A percentile compares a stretch with the other conserved stretches of the same genome.
These are phyloP conservation scores for Crithidia expoeki DNA, from an alignment of 208 protist genomes.

Conservation along the genomic window DNA sequence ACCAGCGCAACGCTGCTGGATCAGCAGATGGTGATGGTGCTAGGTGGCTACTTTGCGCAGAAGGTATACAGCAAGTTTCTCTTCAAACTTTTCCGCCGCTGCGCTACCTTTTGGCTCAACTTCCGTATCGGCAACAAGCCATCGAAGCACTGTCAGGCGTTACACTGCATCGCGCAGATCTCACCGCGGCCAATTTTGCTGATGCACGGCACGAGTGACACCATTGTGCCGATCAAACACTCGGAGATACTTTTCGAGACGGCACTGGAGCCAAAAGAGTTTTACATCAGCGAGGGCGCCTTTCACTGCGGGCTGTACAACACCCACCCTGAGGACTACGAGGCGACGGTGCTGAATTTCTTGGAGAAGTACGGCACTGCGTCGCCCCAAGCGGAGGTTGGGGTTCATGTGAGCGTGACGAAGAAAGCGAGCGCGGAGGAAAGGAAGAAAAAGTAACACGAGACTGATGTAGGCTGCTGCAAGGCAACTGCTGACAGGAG, in stretches of 20 bases:
- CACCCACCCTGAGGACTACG: conserved; percentile 80
- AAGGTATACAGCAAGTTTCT: conserved; percentile 56
- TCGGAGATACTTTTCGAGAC: conserved; percentile 77
- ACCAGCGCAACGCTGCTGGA: conserved; percentile 82
- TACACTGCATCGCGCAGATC: conserved; percentile 83
- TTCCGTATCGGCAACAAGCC: conserved; percentile 87
- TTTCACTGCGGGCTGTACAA: conserved; percentile 93
- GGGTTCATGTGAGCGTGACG: background rate
- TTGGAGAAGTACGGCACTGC: conserved; percentile 45
- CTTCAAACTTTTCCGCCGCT: conserved; percentile 69
- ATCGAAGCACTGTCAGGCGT: conserved; percentile 79
- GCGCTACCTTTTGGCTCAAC: conserved; percentile 83
- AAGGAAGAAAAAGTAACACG: conserved; percentile 18
- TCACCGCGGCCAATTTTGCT: conserved; percentile 82
- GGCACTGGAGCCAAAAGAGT: conserved; percentile 85
- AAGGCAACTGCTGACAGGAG: too few species aligned
- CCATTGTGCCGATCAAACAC: conserved; percentile 83
- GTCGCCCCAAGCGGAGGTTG: conserved; percentile 11
- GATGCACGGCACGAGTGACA: conserved; percentile 91
- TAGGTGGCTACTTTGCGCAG: conserved; percentile 82
- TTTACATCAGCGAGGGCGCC: conserved; percentile 84
- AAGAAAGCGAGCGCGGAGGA: conserved; percentile 20
- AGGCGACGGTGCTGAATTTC: conserved; percentile 65
- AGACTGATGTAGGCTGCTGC: background rate
- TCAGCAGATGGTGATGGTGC: conserved; percentile 67